Evolutionary conservation across 257 asterid genomes (phyloP), one percentile per base, ranked within the genome.

Genomic region (Orobanche coerulescens): DNA sequence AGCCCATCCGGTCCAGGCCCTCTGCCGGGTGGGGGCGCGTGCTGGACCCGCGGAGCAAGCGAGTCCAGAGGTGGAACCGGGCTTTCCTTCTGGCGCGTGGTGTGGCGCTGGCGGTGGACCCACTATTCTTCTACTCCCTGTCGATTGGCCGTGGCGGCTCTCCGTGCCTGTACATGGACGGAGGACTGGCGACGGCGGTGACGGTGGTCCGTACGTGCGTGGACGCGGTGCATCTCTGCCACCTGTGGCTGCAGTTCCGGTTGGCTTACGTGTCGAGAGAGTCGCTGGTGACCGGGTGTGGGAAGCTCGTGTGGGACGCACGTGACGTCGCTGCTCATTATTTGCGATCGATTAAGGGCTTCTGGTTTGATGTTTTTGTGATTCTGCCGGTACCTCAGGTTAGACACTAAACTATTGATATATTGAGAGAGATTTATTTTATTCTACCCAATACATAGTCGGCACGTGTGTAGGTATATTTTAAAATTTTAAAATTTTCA

Each of bases 341-440:
- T 57, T 28, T 89, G 18, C 73, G 91, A 4, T 93, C 98, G 4
- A 20, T 83, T 0, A 74, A 75, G 58, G 97, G 96, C 3, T 93
- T 93, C 67, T 93, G 98, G 98, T 83, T 93, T 64, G 98, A 93
- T 20, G 80, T 78, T 55, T 89, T 89, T 71, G 97, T 93, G 3
- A 84, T 93, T 56, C 97, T 93, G 4, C 98, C 98, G 0, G 77
- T 89, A 13, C 98, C 97, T 4, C 98, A 93, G 98, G 98, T 93
- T 60, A 55, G 76, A 25, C 9, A 34, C n/a, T n/a, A n/a, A n/a
- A n/a, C n/a, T n/a, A n/a, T n/a, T n/a, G n/a, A n/a, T n/a, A n/a
- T n/a, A n/a, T n/a, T n/a, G n/a, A n/a, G n/a, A n/a, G n/a, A n/a
- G n/a, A n/a, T n/a, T n/a, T n/a, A n/a, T n/a, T n/a, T n/a, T n/a